Evolutionary conservation across 192 early-diverging fungal genomes (phyloP).

Genomic region (Podila epicladia): DNA sequence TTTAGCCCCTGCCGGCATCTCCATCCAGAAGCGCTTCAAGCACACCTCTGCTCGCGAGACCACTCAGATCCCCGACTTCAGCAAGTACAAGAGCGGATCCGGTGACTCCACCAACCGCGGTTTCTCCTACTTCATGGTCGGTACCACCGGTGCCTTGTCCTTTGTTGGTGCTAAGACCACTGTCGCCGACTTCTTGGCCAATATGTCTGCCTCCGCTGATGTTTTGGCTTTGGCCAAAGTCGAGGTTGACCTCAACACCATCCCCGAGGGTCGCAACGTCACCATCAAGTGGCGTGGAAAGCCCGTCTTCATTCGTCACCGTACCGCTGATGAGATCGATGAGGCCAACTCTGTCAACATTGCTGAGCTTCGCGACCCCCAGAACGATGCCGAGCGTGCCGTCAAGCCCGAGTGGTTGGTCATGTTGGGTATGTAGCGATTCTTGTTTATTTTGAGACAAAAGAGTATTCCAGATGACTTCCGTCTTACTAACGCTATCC

Average conservation of each 20-base stretch:
- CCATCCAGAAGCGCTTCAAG: slow-evolving; percentile 55
- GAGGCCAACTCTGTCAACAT: slow-evolving; percentile 90
- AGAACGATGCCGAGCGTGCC: slow-evolving; percentile 90
- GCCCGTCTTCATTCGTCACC: slow-evolving; percentile 97
- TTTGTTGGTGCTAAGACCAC: slow-evolving; percentile 90
- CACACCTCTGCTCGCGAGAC: slow-evolving; percentile 66
- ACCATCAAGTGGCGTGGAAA: slow-evolving; percentile 99
- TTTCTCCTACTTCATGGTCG: slow-evolving; percentile 95
- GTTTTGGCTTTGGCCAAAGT: slow-evolving; percentile 98
- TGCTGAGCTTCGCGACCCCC: slow-evolving; percentile 86
- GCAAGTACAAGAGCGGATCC: slow-evolving; percentile 62
- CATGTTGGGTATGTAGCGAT: slow-evolving; percentile 79
- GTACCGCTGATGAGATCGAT: slow-evolving; percentile 93
- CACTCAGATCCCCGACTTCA: slow-evolving; percentile 62
- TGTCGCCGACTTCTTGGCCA: slow-evolving; percentile 83
- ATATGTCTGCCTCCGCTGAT: slow-evolving; percentile 97
- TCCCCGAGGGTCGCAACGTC: slow-evolving; percentile 97
- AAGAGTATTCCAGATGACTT: slow-evolving; percentile 74
- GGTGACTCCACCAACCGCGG: slow-evolving; percentile 73
- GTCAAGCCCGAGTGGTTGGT: slow-evolving; percentile 97
- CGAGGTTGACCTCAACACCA: slow-evolving; percentile 90
- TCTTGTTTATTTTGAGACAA: slow-evolving; percentile 56
- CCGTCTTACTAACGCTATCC: background rate
- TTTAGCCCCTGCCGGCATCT: slow-evolving; percentile 28
- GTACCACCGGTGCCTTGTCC: slow-evolving; percentile 83